These are phyloP conservation scores for Bremia lactucae DNA, from an alignment of 352 stramenopile species.

Conservation along the genomic window DNA sequence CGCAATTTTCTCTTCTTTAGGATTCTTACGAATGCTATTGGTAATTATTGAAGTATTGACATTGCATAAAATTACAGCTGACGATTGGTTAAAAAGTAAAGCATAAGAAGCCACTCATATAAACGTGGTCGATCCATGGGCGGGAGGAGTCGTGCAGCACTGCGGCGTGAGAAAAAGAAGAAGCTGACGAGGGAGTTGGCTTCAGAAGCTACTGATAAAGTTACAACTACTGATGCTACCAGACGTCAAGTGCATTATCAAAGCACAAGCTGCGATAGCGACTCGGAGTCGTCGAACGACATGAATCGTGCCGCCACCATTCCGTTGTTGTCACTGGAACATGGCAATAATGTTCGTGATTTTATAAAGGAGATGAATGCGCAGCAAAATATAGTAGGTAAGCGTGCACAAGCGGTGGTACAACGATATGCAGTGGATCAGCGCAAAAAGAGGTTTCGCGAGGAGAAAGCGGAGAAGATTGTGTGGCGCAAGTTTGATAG, in stretches of 20 bases:
- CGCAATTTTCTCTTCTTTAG: conserved; percentile 1
- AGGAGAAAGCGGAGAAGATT: conserved; percentile 73
- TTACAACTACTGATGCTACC: background rate
- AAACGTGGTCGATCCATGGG: conserved; percentile 26
- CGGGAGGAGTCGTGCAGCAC: conserved; percentile 27
- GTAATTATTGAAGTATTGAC: conserved; percentile 3
- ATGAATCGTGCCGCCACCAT: conserved; percentile 23
- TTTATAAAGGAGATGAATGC: conserved; percentile 43
- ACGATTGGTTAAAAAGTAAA: no score
- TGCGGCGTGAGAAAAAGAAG: conserved; percentile 35
- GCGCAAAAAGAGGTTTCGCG: conserved; percentile 46
- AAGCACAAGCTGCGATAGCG: conserved; percentile 26
- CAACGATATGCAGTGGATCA: conserved; percentile 44
- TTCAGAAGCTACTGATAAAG: background rate
- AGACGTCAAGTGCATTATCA: conserved; percentile 10
- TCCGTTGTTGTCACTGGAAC: conserved; percentile 58
- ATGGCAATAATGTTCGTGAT: conserved; percentile 44
- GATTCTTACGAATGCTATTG: no score
- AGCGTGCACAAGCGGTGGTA: conserved; percentile 40
- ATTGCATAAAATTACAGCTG: no score
- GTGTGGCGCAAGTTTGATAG: conserved; percentile 83
- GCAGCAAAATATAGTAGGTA: conserved; percentile 16
- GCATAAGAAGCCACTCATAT: no score
- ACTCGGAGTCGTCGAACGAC: conserved; percentile 34
- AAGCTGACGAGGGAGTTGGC: conserved; percentile 9